Base-by-base conservation (phyloP, 2,329 filamentous ascomycete species). In the Pseudogymnoascus sp. region DNA sequence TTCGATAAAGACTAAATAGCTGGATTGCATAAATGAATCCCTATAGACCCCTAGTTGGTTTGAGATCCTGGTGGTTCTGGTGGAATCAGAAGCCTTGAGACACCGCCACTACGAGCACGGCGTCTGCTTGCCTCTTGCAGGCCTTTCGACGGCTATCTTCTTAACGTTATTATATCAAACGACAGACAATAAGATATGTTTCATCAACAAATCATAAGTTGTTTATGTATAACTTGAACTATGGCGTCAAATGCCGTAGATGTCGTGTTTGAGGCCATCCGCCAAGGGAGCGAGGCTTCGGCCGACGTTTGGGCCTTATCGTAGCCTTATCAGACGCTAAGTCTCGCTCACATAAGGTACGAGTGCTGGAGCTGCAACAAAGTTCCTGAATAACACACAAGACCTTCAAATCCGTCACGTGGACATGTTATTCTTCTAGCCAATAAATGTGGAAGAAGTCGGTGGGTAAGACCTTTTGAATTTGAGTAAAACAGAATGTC, bases 281-380 rank as follows among this genome's bases (percentile, higher is more conserved):
- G 48, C 48, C 48, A 55, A 55, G 48, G 48, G 48, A 55, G 48
- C 48, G 48, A 55, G 48, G 48, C 48, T 55, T 33, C 29, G 29
- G 15, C 15, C 10, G 15, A 55, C 29, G 48, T 55, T 55, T 55
- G 48, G 48, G 48, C 48, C 48, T 55, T 55, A 55, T 55, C 48
- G 48, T 55, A 55, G 48, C 48, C 48, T 55, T 55, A 55, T 55
- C 29, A 55, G 15, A 55, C 29, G 48, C 48, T 33, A 55, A 35
- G 48, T 21, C 29, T 55, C 29, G 29, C 48, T 55, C 48, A 55
- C 29, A 33, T 21, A 33, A 55, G 48, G 48, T 55, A 48, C 42
- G 42, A 15, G 10, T 29, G 35, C 48, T 35, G 48, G 35, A 35
- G 21, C 29, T 21, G 8, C 15, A 17, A 2, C 21, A 21, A 55